Conservation (phyloP, 768 basidiomycete species). For the Pleurotus tuoliensis region DNA sequence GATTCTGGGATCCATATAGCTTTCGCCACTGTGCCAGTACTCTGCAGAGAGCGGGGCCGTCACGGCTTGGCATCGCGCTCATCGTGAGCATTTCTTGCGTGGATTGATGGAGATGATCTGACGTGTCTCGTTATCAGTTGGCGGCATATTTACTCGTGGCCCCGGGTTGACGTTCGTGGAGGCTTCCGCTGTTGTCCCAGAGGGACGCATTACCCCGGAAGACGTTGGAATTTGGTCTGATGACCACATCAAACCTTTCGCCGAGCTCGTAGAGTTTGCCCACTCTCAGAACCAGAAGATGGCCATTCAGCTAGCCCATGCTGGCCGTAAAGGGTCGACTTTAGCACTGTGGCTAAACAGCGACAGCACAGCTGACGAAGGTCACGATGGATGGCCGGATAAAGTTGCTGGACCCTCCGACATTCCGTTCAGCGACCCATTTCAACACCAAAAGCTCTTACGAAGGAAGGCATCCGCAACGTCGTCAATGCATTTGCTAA, state of each 20-base stretch:
- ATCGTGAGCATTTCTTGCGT: slow-evolving; percentile 43
- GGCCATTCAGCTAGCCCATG: slow-evolving; percentile 73
- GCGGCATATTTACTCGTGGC: slow-evolving; percentile 47
- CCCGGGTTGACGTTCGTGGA: slow-evolving; percentile 62
- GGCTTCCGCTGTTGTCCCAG: slow-evolving; percentile 58
- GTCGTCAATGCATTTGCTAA: slow-evolving; percentile 54
- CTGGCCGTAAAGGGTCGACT: slow-evolving; percentile 71
- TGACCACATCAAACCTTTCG: slow-evolving; percentile 41
- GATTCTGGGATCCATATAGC: slow-evolving; percentile 16
- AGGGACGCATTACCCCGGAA: slow-evolving; percentile 65
- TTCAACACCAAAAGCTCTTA: slow-evolving; percentile 54
- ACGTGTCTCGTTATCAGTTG: slow-evolving; percentile 30
- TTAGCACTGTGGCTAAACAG: slow-evolving; percentile 55
- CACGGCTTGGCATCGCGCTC: slow-evolving; percentile 56
- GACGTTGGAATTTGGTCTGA: slow-evolving; percentile 66
- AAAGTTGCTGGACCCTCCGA: slow-evolving; percentile 56
- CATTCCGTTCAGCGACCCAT: slow-evolving; percentile 37
- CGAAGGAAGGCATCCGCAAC: slow-evolving; percentile 49
- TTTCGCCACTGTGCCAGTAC: slow-evolving; percentile 61
- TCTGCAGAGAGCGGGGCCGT: slow-evolving; percentile 49
- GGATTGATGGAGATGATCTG: slow-evolving; percentile 6
- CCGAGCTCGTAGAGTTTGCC: slow-evolving; percentile 63
- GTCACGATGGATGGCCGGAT: slow-evolving; percentile 47
- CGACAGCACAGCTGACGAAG: slow-evolving; percentile 28
- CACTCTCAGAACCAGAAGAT: slow-evolving; percentile 68